A percentile compares a stretch with the other conserved stretches of the same genome.
phyloP scores from a whole-genome alignment of 2,329 filamentous ascomycete species.

The Aureobasidium sp. region DNA sequence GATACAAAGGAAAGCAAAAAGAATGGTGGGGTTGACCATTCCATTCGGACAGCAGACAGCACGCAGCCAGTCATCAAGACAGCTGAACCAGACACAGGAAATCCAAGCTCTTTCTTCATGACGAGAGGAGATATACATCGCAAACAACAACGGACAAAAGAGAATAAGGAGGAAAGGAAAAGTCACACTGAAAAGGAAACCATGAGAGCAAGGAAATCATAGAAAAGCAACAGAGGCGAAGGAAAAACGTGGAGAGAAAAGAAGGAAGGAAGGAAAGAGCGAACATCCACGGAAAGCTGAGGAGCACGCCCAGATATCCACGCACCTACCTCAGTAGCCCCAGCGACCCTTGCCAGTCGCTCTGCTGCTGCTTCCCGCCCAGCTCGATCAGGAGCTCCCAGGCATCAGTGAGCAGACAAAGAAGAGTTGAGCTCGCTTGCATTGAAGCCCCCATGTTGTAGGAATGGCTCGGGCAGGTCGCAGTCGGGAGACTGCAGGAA shows the following conservation, averaged over 20 bases:
- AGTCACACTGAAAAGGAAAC: neutral
- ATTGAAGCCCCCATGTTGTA: neutral
- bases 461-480: neutral
- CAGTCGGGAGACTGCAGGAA: neutral
- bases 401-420: neutral
- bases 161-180: neutral
- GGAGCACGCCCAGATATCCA: neutral
- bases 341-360: neutral
- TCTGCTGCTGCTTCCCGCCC: neutral
- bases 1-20: no score
- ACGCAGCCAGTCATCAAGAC: no score
- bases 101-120: neutral
- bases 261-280: neutral
- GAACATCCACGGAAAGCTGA: neutral
- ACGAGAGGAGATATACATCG: neutral
- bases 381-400: neutral
- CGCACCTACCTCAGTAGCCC: neutral
- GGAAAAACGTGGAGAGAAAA: neutral
- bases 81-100: neutral
- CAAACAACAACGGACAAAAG: neutral
- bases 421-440: neutral
- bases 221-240: neutral
- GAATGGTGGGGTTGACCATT: no score
- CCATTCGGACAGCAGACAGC: no score
- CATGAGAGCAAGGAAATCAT: neutral